These are phyloP conservation scores for Elsinoe arachidis DNA, from an alignment of 2,329 filamentous ascomycete species.

Conservation along the genomic window DNA sequence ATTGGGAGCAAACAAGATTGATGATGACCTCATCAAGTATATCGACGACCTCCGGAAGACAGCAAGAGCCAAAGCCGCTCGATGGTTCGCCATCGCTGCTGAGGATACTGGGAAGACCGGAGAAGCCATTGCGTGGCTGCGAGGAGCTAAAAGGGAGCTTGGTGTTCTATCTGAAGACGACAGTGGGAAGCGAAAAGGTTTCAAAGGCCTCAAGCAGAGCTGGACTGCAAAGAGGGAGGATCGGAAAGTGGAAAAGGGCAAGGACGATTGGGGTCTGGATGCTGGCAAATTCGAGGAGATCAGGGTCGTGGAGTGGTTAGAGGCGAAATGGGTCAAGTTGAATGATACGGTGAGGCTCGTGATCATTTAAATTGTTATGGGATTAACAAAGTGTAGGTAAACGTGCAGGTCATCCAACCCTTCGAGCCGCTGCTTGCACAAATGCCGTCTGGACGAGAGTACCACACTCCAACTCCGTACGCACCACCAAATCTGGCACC, in stretches of 20 bases:
- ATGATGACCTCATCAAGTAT: constrained; percentile 61
- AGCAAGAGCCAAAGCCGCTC: constrained; percentile 73
- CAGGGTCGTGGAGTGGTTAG: constrained; percentile 75
- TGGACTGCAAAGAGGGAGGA: constrained; percentile 73
- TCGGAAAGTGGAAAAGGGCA: constrained; percentile 63
- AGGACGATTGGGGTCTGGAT: constrained; percentile 63
- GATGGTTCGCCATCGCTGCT: constrained; percentile 84
- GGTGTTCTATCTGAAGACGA: constrained; percentile 45
- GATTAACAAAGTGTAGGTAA: constrained; percentile 48
- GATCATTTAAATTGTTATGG: neutral
- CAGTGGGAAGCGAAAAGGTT: constrained; percentile 44
- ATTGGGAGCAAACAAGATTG: constrained; percentile 43
- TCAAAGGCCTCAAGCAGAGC: constrained; percentile 61
- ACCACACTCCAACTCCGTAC: constrained; percentile 64
- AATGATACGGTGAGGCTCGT: constrained; percentile 69
- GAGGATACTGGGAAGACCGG: constrained; percentile 75
- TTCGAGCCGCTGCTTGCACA: constrained; percentile 62
- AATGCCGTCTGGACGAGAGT: constrained; percentile 82
- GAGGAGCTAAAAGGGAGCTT: constrained; percentile 66
- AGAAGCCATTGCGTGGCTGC: constrained; percentile 77
- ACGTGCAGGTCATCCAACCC: constrained; percentile 67
- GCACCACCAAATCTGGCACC: constrained; percentile 56
- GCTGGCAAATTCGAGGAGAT: constrained; percentile 78
- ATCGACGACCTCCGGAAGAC: constrained; percentile 65
- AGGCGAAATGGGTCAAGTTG: constrained; percentile 80